Base-by-base conservation (phyloP, 306 rosid genomes). In the Hippophae gyantsensis region DNA sequence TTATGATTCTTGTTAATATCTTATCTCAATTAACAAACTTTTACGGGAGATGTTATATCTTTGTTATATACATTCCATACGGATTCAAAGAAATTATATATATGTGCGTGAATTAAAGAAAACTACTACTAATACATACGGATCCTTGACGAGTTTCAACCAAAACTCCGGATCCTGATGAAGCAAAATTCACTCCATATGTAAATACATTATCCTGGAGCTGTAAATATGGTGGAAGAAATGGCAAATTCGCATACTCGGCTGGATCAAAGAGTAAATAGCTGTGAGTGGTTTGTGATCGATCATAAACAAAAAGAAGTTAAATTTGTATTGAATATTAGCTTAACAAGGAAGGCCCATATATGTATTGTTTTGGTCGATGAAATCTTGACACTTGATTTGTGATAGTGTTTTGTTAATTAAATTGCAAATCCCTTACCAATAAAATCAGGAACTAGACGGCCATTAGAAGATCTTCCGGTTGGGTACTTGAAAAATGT, bases 401-500 rank as follows among this genome's bases (percentile, higher is more conserved):
- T 18, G 23, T 18, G 23, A 18, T 0, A 18, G 23, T 18, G 23
- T 18, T 18, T 18, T 18, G 23, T 18, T 18, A 18, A 18, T 18
- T 18, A 18, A 18, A 18, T 18, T 18, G 23, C 23, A 18, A 18
- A 18, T 18, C 23, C 23, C 6, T 18, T 46, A 75, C 81, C 73
- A n/a, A 79, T 54, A 49, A 75, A 68, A 56, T 79, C 78, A 0
- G 75, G 72, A 45, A 79, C 49, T 11, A 79, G 7, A 3, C 81
- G 78, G 6, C 84, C 84, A 47, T 79, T 69, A 6, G 73, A 72
- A 40, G 48, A n/a, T 65, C 81, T 65, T 10, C 81, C 84, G 0
- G 78, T 68, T 12, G 80, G 64, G 43, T 61, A 23, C 10, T 52
- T 54, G 63, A 79, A 79, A 58, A 52, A 74, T 61, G 80, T 72